Evolutionary conservation across 1,284 basidiomycete genomes (phyloP).

Genomic region (Mixia osmundae): DNA sequence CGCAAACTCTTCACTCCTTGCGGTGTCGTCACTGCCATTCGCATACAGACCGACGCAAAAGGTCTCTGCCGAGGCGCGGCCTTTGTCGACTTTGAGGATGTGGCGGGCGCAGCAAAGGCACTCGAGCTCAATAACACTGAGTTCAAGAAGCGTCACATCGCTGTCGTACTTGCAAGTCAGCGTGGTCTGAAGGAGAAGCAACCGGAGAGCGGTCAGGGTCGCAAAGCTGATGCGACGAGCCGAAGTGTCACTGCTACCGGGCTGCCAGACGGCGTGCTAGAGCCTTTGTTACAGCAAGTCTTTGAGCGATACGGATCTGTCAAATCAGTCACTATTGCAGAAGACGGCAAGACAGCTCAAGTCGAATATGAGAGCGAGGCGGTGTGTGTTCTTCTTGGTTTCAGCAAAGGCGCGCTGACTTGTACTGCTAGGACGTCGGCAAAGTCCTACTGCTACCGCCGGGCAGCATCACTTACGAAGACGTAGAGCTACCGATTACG

Average conservation of each 20-base stretch:
- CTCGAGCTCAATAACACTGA: constrained; percentile 60
- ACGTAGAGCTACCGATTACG: too few species aligned
- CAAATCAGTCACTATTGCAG: constrained; percentile 31
- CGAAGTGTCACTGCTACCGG: constrained; percentile 45
- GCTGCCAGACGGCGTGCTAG: constrained; percentile 48
- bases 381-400: constrained; percentile 27
- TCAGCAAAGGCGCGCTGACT: not conserved
- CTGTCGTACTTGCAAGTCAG: constrained; percentile 42
- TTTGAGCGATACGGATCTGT: constrained; percentile 53
- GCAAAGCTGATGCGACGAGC: constrained; percentile 29
- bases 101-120: constrained; percentile 46
- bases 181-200: constrained; percentile 1
- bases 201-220: constrained; percentile 6
- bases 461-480: not conserved
- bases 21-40: constrained; percentile 52
- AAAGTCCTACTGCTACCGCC: constrained; percentile 36
- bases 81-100: constrained; percentile 70
- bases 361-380: constrained; percentile 48
- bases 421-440: constrained; percentile 40
- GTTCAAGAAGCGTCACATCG: constrained; percentile 57
- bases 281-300: constrained; percentile 64
- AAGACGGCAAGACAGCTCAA: constrained; percentile 28
- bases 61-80: constrained; percentile 64
- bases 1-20: constrained; percentile 55
- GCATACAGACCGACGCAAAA: constrained; percentile 47